Evolutionary conservation across 495 filamentous ascomycete genomes (phyloP).

Genomic region (Beverwykella pulmonaria): DNA sequence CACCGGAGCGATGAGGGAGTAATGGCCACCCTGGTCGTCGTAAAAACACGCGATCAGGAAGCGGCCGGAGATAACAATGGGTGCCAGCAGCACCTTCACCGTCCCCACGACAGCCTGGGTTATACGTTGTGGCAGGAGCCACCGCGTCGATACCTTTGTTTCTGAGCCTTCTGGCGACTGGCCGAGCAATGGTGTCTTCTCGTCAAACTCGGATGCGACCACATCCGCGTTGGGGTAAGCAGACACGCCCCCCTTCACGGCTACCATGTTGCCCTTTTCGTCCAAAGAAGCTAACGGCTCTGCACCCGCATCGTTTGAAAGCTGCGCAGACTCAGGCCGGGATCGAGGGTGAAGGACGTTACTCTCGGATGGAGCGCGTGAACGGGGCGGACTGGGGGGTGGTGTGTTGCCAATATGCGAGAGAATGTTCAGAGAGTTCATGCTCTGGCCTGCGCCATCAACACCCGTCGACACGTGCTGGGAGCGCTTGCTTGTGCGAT

Average conservation of each 20-base stretch:
- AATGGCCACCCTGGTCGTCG: constrained; percentile 70
- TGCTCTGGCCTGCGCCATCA: constrained; percentile 65
- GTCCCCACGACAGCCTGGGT: constrained; percentile 65
- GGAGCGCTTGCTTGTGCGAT: neutral
- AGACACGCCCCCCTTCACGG: constrained; percentile 12
- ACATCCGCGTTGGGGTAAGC: constrained; percentile 21
- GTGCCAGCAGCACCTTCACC: constrained; percentile 74
- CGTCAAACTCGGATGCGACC: constrained; percentile 52
- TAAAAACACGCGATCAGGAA: constrained; percentile 81
- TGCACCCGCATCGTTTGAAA: constrained; percentile 31
- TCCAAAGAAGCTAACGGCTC: constrained; percentile 19
- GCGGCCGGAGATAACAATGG: constrained; percentile 73
- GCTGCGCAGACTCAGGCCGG: constrained; percentile 1
- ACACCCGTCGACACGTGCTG: neutral
- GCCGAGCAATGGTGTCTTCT: constrained; percentile 67
- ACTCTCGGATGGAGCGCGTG: constrained; percentile 36
- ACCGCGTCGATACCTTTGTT: constrained; percentile 44
- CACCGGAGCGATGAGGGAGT: constrained; percentile 57
- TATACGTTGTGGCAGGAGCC: constrained; percentile 62
- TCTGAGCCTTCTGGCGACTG: constrained; percentile 22
- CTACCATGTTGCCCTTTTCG: constrained; percentile 32
- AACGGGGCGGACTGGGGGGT: constrained; percentile 43
- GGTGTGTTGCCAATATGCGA: constrained; percentile 71
- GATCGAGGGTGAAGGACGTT: constrained; percentile 28
- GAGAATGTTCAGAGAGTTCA: constrained; percentile 98